These are phyloP conservation scores for Colletotrichum sp. DNA, from an alignment of 2,329 filamentous ascomycete genomes.

Conservation along the genomic window DNA sequence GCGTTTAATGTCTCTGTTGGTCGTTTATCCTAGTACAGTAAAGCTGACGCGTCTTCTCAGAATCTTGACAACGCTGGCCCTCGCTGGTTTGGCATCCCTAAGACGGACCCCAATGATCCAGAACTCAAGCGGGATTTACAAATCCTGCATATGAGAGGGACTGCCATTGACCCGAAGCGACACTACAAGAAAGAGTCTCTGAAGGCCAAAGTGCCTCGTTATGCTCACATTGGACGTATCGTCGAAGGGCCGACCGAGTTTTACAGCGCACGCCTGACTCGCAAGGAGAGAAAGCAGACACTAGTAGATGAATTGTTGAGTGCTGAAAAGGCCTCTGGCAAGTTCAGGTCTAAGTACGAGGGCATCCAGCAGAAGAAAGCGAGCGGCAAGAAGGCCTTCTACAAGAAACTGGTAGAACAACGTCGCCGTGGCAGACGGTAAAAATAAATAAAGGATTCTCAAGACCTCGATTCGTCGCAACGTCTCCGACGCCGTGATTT, in stretches of 20 bases:
- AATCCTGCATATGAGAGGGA: conserved; percentile 82
- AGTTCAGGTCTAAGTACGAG: conserved; percentile 87
- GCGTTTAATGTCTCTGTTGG: not conserved
- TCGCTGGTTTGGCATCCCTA: conserved; percentile 87
- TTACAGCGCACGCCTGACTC: conserved; percentile 79
- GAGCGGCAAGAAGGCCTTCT: conserved; percentile 88
- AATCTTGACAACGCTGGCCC: conserved; percentile 69
- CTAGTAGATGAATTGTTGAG: conserved; percentile 85
- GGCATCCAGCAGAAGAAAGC: conserved; percentile 83
- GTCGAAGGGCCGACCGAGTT: conserved; percentile 90
- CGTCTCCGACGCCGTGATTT: not conserved
- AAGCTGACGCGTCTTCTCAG: not conserved
- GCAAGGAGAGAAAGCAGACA: conserved; percentile 86
- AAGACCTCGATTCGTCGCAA: not conserved
- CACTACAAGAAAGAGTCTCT: conserved; percentile 88
- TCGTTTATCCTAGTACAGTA: not conserved
- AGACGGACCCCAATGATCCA: conserved; percentile 80
- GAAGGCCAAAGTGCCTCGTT: conserved; percentile 76
- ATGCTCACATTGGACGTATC: conserved; percentile 87
- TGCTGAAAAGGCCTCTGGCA: conserved; percentile 66
- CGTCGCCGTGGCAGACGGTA: conserved; percentile 28
- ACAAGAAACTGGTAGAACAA: conserved; percentile 73
- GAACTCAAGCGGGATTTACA: conserved; percentile 90
- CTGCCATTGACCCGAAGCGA: conserved; percentile 83
- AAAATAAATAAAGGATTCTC: not conserved